These are phyloP conservation scores for Cercospora zeina DNA, from an alignment of 2,329 filamentous ascomycete genomes.

Conservation along the genomic window DNA sequence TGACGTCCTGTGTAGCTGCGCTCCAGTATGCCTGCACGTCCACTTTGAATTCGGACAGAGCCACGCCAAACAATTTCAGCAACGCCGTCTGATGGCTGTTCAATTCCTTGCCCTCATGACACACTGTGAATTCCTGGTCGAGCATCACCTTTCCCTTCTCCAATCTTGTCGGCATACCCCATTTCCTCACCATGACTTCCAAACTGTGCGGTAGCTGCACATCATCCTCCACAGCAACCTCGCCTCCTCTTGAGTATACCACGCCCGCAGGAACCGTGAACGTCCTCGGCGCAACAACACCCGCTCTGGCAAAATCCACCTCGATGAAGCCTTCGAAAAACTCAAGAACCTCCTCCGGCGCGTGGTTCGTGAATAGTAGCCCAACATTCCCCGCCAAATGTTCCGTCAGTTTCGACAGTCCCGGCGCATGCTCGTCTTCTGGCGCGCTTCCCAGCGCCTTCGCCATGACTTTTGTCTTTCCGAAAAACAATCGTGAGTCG, in stretches of 20 bases:
- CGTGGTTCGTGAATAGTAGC: slow-evolving; percentile 83
- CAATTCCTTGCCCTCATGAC: slow-evolving; percentile 78
- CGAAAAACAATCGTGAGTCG: slow-evolving; percentile 93
- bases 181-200: slow-evolving; percentile 84
- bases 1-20: slow-evolving; percentile 39
- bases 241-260: slow-evolving; percentile 75
- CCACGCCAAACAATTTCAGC: slow-evolving; percentile 89
- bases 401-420: slow-evolving; percentile 67
- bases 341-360: slow-evolving; percentile 63
- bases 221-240: slow-evolving; percentile 77
- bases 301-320: slow-evolving; percentile 88
- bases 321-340: slow-evolving; percentile 74
- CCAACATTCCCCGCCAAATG: slow-evolving; percentile 82
- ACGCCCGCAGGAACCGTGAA: slow-evolving; percentile 82
- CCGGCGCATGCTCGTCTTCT: slow-evolving; percentile 72
- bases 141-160: slow-evolving; percentile 85
- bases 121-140: slow-evolving; percentile 71
- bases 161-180: slow-evolving; percentile 86
- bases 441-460: slow-evolving; percentile 81
- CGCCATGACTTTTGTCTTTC: slow-evolving; percentile 98
- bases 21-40: slow-evolving; percentile 64
- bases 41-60: slow-evolving; percentile 86
- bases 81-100: slow-evolving; percentile 91
- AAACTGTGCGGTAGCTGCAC: slow-evolving; percentile 82
- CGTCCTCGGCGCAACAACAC: slow-evolving; percentile 68